Percentiles rank a stretch among this genome's conserved stretches.
phyloP scores from a whole-genome alignment of 345 rosid genomes.

The Geranium brycei region DNA sequence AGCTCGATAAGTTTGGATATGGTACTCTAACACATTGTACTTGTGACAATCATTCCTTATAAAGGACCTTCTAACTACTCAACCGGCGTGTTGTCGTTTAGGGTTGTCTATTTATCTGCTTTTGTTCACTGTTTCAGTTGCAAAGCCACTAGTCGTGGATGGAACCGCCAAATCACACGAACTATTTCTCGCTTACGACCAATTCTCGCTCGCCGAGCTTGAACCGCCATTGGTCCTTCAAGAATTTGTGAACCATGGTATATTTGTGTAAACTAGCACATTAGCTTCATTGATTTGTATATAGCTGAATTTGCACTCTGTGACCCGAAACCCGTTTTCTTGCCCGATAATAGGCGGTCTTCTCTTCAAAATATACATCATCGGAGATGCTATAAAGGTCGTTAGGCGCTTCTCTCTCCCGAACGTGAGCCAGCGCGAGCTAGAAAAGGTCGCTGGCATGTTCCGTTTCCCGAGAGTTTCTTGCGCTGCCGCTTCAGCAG shows the following conservation, averaged over 20 bases:
- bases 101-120: not conserved
- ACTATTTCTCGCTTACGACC: conserved; percentile 66
- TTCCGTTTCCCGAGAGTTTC: conserved; percentile 73
- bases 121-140: conserved; percentile 37
- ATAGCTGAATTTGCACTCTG: not conserved
- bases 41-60: not conserved
- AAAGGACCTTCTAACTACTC: not conserved
- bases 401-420: conserved; percentile 73
- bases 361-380: conserved; percentile 67
- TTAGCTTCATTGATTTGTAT: not conserved
- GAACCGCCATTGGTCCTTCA: conserved; percentile 81
- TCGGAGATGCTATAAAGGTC: conserved; percentile 76
- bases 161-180: conserved; percentile 86
- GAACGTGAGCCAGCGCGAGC: conserved; percentile 43
- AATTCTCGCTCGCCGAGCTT: conserved; percentile 52
- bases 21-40: too few relatives aligned
- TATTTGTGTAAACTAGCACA: not conserved
- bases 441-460: conserved; percentile 45
- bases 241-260: conserved; percentile 96
- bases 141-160: conserved; percentile 79
- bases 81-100: too few relatives aligned
- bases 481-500: conserved; percentile 76
- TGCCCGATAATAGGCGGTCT: conserved; percentile 48
- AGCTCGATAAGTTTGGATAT: too few relatives aligned
- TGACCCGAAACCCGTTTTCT: conserved; percentile 5